phyloP scores from a whole-genome alignment of 192 early-diverging fungal genomes.

The Coemansia sp. region DNA sequence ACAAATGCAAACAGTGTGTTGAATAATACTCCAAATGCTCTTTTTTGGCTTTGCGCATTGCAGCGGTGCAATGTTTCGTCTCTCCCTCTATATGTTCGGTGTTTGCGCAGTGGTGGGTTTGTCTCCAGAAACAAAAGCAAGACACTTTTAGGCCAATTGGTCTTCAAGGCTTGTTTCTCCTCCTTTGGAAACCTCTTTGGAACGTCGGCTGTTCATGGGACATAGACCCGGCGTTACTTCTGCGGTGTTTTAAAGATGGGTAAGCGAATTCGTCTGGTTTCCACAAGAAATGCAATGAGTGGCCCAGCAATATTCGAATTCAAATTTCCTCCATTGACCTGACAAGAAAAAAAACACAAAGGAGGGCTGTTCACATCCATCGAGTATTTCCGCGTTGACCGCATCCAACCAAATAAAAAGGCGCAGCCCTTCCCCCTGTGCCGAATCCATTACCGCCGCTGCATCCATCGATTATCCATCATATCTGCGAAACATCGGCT shows the following conservation, averaged over 20 bases:
- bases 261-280: background rate
- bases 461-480: background rate
- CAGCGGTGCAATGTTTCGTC: background rate
- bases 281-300: background rate
- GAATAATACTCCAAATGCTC: background rate
- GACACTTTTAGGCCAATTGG: no score
- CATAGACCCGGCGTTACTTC: no score
- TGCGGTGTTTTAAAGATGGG: no score
- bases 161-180: no score
- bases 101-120: no score
- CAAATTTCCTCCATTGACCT: background rate
- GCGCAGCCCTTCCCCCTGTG: background rate
- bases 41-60: background rate
- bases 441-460: conserved; percentile 2
- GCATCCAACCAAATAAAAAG: conserved; percentile 10
- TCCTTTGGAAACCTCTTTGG: no score
- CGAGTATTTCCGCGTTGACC: background rate
- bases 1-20: background rate
- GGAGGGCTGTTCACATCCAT: conserved; percentile 2
- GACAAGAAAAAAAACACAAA: background rate
- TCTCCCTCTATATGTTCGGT: no score
- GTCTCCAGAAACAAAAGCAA: no score
- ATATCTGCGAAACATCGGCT: background rate
- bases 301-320: background rate
- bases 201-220: no score